Base-by-base conservation (phyloP, 2,329 filamentous ascomycete species). In the Cadophora luteo-olivacea region DNA sequence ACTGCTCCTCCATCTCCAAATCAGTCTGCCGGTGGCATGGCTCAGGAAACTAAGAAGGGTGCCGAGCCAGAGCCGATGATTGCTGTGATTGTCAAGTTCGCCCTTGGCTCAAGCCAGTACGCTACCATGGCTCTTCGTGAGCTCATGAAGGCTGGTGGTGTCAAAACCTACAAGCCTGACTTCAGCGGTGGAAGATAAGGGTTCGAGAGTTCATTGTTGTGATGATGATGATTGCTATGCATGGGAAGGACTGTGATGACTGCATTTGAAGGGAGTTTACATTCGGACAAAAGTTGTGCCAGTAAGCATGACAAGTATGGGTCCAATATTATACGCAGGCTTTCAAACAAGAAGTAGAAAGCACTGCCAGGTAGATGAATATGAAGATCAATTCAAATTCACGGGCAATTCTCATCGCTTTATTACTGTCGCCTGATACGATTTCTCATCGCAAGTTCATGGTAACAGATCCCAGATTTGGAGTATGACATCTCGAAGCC, bases 51-150 rank as follows among this genome's bases (percentile, higher is more conserved):
- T 14, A 41, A 54, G 16, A 14, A 65, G n/a, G 14, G 8, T 2
- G 41, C 4, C 2, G 45, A 54, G 1, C 36, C 32, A 7, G 38
- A 55, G n/a, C n/a, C 38, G 7, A 90, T 91, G 75, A 81, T 92
- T 22, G 92, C 90, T 0, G 84, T 93, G 0, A 80, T 92, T 32
- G 78, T 96, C 73, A 93, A 89, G 77, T 87, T 97, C 80, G 90
- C 93, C 77, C 84, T 97, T 33, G 91, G 89, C 0, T 89, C 89
- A 61, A 94, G 92, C 76, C 91, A 93, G 76, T 97, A 97, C 81
- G 93, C 93, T 0, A 97, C 93, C 0, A 92, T 97, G 84, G 91
- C 92, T 14, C 78, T 97, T 72, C 83, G 93, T 64, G 93, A 97
- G 80, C 80, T 97, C 70, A 94, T 93, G 84, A 91, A 89, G 76